Evolutionary conservation across 257 asterid genomes (phyloP), one percentile per base, ranked within the genome.

Genomic region (Solanum virginianum): DNA sequence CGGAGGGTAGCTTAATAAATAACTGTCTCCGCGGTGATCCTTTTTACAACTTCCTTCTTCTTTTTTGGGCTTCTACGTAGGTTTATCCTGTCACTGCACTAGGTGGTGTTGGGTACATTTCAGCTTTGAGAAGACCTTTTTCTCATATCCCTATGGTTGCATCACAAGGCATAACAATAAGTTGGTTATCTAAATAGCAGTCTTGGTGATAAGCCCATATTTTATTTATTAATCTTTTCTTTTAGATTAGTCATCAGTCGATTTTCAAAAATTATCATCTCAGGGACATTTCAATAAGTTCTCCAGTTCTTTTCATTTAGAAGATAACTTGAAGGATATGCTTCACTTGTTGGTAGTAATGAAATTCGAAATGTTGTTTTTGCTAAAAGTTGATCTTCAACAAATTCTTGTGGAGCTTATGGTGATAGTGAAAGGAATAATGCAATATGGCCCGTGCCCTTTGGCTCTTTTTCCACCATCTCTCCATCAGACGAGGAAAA

Each of bases 161-260:
- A 84, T 94, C 98, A 85, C 98, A 95, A 88, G 98, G 98, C 89
- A 90, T 95, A 82, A 80, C 90, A 63, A 60, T 93, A 88, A 98
- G 98, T 95, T 54, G 83, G 92, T 85, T 80, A 65, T 80, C 70
- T 57, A 85, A 74, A 70, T 57, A 29, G 65, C 65, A 36, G 51
- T 36, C 60, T 66, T 65, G n/a, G 20, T 83, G 77, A 57, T 56
- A 79, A 4, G 41, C 47, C n/a, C 80, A 1, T 1, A 15, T 18
- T 60, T 26, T 66, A 56, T 22, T 11, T 6, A 11, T 15, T 18
- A 45, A 45, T 71, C 55, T 41, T 6, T 43, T 43, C 60, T 45
- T 47, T 74, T 22, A 24, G 9, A 26, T 79, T 53, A 9, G 10
- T 53, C 65, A 26, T 53, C 24, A 17, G 1, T 8, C 51, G 0